phyloP scores from a whole-genome alignment of 2,329 filamentous ascomycete species.

The Cercospora nicotianae region DNA sequence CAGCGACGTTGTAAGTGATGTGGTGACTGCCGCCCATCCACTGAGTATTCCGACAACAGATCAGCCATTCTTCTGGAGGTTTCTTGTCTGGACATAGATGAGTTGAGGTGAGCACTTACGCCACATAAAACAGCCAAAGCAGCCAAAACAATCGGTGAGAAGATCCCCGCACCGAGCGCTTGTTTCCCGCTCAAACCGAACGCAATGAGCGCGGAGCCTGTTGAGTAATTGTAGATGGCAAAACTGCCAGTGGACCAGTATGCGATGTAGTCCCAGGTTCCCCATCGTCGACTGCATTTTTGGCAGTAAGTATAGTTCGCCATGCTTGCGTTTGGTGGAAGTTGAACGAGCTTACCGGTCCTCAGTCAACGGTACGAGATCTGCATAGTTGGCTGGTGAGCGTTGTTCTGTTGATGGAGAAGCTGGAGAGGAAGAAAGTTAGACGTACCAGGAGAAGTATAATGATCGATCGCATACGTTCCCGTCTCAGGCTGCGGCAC shows the following conservation, averaged over 20 bases:
- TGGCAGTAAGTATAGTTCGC: neutral
- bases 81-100: too few relatives aligned
- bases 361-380: slow-evolving; percentile 10
- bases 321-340: neutral
- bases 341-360: neutral
- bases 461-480: slow-evolving; percentile 19
- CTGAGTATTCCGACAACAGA: neutral
- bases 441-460: slow-evolving; percentile 19
- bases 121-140: slow-evolving; percentile 21
- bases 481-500: slow-evolving; percentile 17
- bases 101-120: too few relatives aligned
- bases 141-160: slow-evolving; percentile 23
- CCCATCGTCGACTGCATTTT: slow-evolving; percentile 7
- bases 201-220: slow-evolving; percentile 22
- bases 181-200: slow-evolving; percentile 23
- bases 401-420: neutral
- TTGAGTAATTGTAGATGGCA: slow-evolving; percentile 26
- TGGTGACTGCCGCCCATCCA: slow-evolving; percentile 20
- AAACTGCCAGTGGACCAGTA: slow-evolving; percentile 23
- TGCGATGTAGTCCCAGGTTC: slow-evolving; percentile 8
- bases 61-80: too few relatives aligned
- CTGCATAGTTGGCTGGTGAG: neutral
- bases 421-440: neutral
- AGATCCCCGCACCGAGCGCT: slow-evolving; percentile 22
- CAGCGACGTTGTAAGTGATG: slow-evolving; percentile 21